Base-by-base conservation (phyloP, 1,139 yeast species). In the Blastobotrys serpentis region DNA sequence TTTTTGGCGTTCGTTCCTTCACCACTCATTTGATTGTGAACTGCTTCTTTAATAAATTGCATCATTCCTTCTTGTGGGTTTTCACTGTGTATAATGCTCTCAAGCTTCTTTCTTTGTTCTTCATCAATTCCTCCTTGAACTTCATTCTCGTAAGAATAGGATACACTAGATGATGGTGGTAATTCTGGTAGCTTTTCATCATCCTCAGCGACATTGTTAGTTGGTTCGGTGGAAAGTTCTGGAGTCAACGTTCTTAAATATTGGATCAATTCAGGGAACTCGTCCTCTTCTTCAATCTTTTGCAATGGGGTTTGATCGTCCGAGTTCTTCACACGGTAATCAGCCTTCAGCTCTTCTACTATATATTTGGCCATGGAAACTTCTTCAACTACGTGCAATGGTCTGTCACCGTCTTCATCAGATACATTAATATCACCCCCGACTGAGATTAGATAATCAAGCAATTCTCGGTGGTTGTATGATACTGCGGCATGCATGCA, bases 401-500 rank as follows among this genome's bases (percentile, higher is more conserved):
- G 98, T 0, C 98, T 86, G 60, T 92, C 99, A 0, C 98, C 98
- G 58, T 94, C 98, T 26, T 72, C 72, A 59, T 92, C 99, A 52
- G 75, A 81, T 33, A 90, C 71, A 64, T 92, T 88, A 23, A 88
- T 78, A 62, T 92, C 82, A 3, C 97, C 98, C 1, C 87, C 86
- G 5, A 55, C 64, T 21, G 73, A 66, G 18, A 87, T 70, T 46
- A 92, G 74, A 52, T 75, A 76, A 48, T 71, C 68, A 44, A 94
- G 71, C 42, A 94, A 71, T 7, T 84, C 89, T 6, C 71, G 60
- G 62, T 92, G 92, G 4, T 94, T 94, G 64, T 92, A 92, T 1
- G 97, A 85, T 2, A 95, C 95, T 2, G 98, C 97, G 0, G 98
- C 98, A 66, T 92, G 98, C 23, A 92, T 76, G 10, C 98, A 95